phyloP scores from a whole-genome alignment of 2,329 filamentous ascomycete genomes.

The Monilinia polystroma region DNA sequence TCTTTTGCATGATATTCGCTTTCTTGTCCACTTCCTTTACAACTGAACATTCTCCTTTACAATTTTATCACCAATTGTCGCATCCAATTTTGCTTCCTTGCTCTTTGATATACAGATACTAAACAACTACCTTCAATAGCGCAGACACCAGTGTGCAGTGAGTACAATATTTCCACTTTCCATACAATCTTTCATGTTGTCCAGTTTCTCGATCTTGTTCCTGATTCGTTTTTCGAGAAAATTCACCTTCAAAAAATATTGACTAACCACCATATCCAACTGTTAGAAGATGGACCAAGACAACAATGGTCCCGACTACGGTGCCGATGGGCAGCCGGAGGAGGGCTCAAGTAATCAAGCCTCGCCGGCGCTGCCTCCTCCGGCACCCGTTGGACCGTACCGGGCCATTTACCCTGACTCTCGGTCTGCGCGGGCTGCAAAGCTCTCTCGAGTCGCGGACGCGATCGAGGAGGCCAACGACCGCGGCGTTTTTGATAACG shows the following conservation, averaged over 20 bases:
- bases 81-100: not conserved
- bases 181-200: not conserved
- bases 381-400: conserved; percentile 3
- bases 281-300: conserved; percentile 9
- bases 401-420: conserved; percentile 9
- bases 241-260: conserved; percentile 13
- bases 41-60: not conserved
- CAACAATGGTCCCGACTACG: not conserved
- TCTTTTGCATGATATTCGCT: conserved; percentile 5
- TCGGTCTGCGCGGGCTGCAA: not conserved
- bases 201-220: not conserved
- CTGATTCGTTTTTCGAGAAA: not conserved
- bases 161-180: not conserved
- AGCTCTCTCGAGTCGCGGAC: not conserved
- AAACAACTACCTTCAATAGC: not conserved
- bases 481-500: not conserved
- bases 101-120: not conserved
- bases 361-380: not conserved
- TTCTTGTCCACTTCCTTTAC: not conserved
- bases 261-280: not conserved
- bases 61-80: too few species aligned
- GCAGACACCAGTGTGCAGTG: conserved; percentile 4
- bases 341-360: not conserved
- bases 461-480: not conserved
- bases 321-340: not conserved